Evolutionary conservation across 2,329 filamentous ascomycete genomes (phyloP).

Genomic region (Ophioceras dolichostomum): DNA sequence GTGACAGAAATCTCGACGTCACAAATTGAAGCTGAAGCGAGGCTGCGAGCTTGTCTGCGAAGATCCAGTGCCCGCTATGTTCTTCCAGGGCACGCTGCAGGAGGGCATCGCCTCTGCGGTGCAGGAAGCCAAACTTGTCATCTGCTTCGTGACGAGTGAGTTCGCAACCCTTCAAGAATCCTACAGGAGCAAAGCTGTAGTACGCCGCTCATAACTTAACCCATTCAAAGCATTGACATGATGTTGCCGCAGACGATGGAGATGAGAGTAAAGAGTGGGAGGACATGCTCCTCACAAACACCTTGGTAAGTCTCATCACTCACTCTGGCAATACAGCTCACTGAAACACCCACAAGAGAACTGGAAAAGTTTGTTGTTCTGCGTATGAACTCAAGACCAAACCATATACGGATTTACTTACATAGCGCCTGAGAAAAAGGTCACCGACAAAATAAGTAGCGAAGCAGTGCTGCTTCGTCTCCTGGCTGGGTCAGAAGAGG

Average conservation of each 20-base stretch:
- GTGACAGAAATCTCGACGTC: too few species aligned
- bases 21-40: too few species aligned
- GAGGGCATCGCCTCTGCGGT: slow-evolving; percentile 70
- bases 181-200: too few species aligned
- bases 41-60: too few species aligned
- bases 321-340: too few species aligned
- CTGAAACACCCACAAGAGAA: too few species aligned
- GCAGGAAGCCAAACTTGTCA: slow-evolving; percentile 61
- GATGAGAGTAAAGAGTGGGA: slow-evolving; percentile 65
- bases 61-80: slow-evolving; percentile 45
- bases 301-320: slow-evolving; percentile 37
- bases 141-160: slow-evolving; percentile 73
- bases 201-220: neutral
- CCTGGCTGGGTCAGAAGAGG: slow-evolving; percentile 63
- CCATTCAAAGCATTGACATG: slow-evolving; percentile 5
- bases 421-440: neutral
- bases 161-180: too few species aligned
- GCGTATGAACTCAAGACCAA: neutral
- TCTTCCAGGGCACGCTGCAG: slow-evolving; percentile 69
- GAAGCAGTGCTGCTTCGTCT: slow-evolving; percentile 62
- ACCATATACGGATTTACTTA: too few species aligned
- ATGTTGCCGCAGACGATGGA: slow-evolving; percentile 50
- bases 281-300: slow-evolving; percentile 48
- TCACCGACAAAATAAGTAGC: slow-evolving; percentile 13
- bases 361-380: too few species aligned